phyloP scores from a whole-genome alignment of 228 moss, liverwort and hornwort genomes.

The Sphagnum fallax region DNA sequence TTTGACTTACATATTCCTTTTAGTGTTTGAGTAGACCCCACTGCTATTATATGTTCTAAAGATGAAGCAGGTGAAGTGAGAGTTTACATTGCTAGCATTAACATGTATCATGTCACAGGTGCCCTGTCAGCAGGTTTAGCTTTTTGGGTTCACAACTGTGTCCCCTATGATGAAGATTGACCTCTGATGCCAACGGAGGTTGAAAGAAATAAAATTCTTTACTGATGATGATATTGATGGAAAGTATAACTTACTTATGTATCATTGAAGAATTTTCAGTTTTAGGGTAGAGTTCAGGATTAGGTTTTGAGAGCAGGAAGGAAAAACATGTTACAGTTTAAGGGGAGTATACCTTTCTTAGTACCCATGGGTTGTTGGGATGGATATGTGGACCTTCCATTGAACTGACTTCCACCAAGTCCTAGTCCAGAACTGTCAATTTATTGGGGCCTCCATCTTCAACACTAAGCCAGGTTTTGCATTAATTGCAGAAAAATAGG shows the following conservation, averaged over 20 bases:
- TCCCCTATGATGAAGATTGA: neutral
- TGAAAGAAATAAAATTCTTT: too few species aligned
- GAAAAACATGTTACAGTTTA: neutral
- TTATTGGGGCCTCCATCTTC: conserved; percentile 27
- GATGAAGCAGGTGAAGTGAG: too few species aligned
- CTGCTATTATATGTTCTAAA: too few species aligned
- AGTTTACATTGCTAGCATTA: too few species aligned
- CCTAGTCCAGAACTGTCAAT: conserved; percentile 18
- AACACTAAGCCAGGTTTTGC: conserved; percentile 21
- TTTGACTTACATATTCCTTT: too few species aligned
- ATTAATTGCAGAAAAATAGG: conserved; percentile 9
- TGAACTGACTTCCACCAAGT: conserved; percentile 65
- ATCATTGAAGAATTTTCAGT: too few species aligned
- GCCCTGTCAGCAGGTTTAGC: conserved; percentile 20
- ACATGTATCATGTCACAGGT: neutral
- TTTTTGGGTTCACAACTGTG: conserved; percentile 34
- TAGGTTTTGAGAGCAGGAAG: conserved; percentile 5
- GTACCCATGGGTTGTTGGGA: conserved; percentile 92
- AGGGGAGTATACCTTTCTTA: conserved; percentile 53
- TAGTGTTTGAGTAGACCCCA: too few species aligned
- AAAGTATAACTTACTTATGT: too few species aligned
- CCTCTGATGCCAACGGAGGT: too few species aligned
- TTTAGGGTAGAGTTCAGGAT: neutral
- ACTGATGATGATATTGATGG: too few species aligned
- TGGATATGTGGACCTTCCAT: conserved; percentile 52